Conservation (phyloP, 1,284 basidiomycete species). For the Cryptococcus jaspeensis region DNA sequence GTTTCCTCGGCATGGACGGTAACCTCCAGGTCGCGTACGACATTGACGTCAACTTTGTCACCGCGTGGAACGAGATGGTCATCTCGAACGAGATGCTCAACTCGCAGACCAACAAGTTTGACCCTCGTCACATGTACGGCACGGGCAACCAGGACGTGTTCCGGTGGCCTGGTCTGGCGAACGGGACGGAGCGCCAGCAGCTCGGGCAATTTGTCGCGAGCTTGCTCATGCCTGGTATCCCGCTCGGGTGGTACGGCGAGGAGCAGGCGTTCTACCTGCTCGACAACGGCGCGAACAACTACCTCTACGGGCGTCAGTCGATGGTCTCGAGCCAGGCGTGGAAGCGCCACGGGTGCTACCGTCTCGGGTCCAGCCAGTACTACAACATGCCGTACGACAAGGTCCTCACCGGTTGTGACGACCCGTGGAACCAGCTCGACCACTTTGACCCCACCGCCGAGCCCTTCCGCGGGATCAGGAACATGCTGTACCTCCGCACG, state of each 20-base stretch:
- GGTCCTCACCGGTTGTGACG: constrained; percentile 72
- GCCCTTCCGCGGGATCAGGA: constrained; percentile 67
- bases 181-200: constrained; percentile 72
- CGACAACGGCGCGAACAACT: constrained; percentile 80
- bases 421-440: constrained; percentile 84
- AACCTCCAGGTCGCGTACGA: constrained; percentile 85
- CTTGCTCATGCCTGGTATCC: constrained; percentile 80
- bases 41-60: constrained; percentile 72
- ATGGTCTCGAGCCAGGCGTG: constrained; percentile 81
- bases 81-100: constrained; percentile 83
- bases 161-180: constrained; percentile 81
- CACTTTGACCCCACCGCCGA: constrained; percentile 89
- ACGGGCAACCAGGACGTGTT: constrained; percentile 89
- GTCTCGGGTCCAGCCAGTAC: constrained; percentile 81
- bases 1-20: constrained; percentile 90
- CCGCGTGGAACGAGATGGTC: constrained; percentile 85
- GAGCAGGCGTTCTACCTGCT: constrained; percentile 80
- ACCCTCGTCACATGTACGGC: constrained; percentile 84
- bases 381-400: constrained; percentile 83
- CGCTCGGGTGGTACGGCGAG: constrained; percentile 82
- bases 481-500: constrained; percentile 68
- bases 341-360: constrained; percentile 88
- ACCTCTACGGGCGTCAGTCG: constrained; percentile 80
- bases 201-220: constrained; percentile 74
- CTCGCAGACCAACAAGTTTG: constrained; percentile 62